Percentiles rank a stretch among this genome's conserved stretches.
phyloP scores from a whole-genome alignment of 768 basidiomycete genomes.

The Psilocybe cubensis region DNA sequence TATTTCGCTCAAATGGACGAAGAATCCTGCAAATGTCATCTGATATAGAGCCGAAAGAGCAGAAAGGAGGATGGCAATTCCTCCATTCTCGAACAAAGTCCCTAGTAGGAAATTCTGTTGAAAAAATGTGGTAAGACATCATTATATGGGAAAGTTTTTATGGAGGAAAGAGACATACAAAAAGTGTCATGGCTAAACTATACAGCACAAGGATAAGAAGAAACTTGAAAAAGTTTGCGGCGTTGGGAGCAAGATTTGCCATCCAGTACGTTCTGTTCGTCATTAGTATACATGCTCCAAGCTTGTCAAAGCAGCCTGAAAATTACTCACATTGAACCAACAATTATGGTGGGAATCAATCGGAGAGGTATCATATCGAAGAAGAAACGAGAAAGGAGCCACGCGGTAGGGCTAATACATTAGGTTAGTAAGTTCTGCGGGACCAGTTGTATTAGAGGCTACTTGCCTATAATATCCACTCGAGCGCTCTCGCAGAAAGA shows the following conservation, averaged over 20 bases:
- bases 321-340: constrained; percentile 75
- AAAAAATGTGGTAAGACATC: neutral
- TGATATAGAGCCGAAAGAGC: constrained; percentile 77
- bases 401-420: constrained; percentile 73
- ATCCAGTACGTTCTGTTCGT: constrained; percentile 83
- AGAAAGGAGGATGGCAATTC: constrained; percentile 88
- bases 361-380: constrained; percentile 92
- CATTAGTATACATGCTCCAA: neutral
- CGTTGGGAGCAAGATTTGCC: constrained; percentile 83
- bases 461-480: constrained; percentile 82
- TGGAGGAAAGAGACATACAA: constrained; percentile 48
- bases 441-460: constrained; percentile 1
- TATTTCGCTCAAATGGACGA: constrained; percentile 83
- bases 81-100: constrained; percentile 80
- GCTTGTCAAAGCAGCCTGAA: neutral
- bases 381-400: constrained; percentile 86
- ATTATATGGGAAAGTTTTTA: neutral
- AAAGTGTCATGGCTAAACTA: constrained; percentile 84
- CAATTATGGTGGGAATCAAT: constrained; percentile 85
- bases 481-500: constrained; percentile 91
- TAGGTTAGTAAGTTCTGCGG: neutral
- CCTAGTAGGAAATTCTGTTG: constrained; percentile 88
- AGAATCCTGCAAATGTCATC: constrained; percentile 92
- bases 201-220: constrained; percentile 87
- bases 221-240: constrained; percentile 93